Conservation (phyloP, 108 stramenopile genomes). For the Nannochloropsis gaditana region DNA sequence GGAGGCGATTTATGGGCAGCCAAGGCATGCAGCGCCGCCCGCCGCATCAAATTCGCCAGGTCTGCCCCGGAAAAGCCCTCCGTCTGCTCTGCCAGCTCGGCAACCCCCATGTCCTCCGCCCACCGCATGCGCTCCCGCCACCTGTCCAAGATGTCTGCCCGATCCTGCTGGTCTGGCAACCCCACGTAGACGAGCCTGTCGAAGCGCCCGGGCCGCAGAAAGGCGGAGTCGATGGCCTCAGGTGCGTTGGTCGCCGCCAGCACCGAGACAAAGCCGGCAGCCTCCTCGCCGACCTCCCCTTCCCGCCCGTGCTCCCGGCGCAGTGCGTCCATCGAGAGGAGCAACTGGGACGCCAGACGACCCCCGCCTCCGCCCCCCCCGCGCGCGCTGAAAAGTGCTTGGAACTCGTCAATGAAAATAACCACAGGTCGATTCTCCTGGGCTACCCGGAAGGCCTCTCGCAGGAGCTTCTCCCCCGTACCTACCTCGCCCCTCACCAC, state of each 20-base stretch:
- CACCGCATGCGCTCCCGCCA: background rate
- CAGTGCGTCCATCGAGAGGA: slow-evolving; percentile 40
- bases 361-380: slow-evolving; percentile 26
- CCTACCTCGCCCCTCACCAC: slow-evolving; percentile 53
- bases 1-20: background rate
- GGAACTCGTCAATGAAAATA: slow-evolving; percentile 58
- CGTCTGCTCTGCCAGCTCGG: background rate
- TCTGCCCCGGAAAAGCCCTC: slow-evolving; percentile 9
- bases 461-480: slow-evolving; percentile 42
- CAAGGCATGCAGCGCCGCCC: slow-evolving; percentile 19
- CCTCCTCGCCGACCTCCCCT: background rate
- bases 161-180: background rate
- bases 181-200: slow-evolving; percentile 25
- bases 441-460: slow-evolving; percentile 43
- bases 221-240: slow-evolving; percentile 38
- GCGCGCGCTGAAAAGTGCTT: slow-evolving; percentile 37
- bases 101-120: background rate
- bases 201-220: slow-evolving; percentile 42
- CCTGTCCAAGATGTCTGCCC: background rate
- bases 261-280: slow-evolving; percentile 31
- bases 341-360: slow-evolving; percentile 39
- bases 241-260: slow-evolving; percentile 44
- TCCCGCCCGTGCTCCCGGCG: background rate
- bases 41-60: background rate
- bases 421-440: slow-evolving; percentile 46